Evolutionary conservation across 177 flowering plant genomes (phyloP), one percentile per base, ranked within the genome.

Genomic region (Vitis hybrid): DNA sequence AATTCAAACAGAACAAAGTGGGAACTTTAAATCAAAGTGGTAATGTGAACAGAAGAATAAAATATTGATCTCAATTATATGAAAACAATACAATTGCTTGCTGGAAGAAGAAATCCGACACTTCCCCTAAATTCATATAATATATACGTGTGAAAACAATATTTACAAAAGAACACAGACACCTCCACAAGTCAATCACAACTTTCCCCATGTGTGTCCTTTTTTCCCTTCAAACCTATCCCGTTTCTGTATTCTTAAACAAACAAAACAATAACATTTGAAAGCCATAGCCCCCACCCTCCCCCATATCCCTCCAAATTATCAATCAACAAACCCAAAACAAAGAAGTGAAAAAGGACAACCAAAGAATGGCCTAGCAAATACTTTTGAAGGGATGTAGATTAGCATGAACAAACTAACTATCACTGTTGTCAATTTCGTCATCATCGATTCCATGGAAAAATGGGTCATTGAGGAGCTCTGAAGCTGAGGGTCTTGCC

Each of bases 391-490:
- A 5, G 56, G 27, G 12, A 14, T 11, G 5, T 32, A 9, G 18
- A 64, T 15, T 50, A 57, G 40, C 55, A 56, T 17, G 54, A 67
- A 9, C 11, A 27, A 15, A 13, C 14, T 6, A 56, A n/a, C n/a
- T n/a, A 56, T 8, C 30, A 56, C 18, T 2, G 4, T 72, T 57
- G 5, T 69, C 74, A 49, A 78, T 68, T 48, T 84, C 83, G 24
- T 79, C 85, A 72, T 82, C 85, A 32, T 77, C 82, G 13, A 87
- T 58, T 46, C 80, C 91, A 9, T 75, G 70, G 35, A 91, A 86
- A 71, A 91, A 90, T 0, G 90, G 87, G 56, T 91, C 90, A 7
- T 68, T 74, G n/a, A 91, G 86, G 14, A 91, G 85, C 11, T 88
- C 87, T 2, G 88, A 40, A 6, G 94, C 93, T 4, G 93, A 86